phyloP scores from a whole-genome alignment of 345 rosid species.

The Populus euphratica region DNA sequence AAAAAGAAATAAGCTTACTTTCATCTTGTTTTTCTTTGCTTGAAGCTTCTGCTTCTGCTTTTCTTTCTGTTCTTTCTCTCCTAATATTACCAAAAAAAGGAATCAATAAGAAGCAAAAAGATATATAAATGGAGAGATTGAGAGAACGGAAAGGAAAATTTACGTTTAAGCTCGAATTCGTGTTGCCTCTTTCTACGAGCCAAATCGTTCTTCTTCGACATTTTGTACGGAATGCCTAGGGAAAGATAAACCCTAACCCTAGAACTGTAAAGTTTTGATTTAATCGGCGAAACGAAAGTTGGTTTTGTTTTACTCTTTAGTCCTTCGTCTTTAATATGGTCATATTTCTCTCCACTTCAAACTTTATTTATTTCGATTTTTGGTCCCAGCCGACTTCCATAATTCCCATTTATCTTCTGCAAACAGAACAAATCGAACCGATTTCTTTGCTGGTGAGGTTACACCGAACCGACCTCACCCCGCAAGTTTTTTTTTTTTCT shows the following conservation, averaged over 20 bases:
- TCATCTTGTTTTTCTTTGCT: constrained; percentile 88
- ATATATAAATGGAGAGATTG: neutral
- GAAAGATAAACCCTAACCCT: constrained; percentile 18
- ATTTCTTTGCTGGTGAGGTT: too few species aligned
- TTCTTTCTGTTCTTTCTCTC: constrained; percentile 72
- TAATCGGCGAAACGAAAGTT: neutral
- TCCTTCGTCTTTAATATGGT: neutral
- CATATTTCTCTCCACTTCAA: neutral
- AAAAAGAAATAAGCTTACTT: constrained; percentile 37
- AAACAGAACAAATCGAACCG: too few species aligned
- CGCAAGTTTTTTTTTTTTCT: too few species aligned
- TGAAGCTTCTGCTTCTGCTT: constrained; percentile 68
- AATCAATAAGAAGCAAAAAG: neutral
- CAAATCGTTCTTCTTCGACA: constrained; percentile 98
- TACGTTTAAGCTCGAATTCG: constrained; percentile 82
- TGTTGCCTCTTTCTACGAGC: constrained; percentile 74
- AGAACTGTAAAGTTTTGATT: neutral
- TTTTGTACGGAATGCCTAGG: constrained; percentile 7
- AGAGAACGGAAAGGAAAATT: neutral
- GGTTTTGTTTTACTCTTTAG: neutral
- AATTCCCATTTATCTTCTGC: neutral
- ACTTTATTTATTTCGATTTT: too few species aligned
- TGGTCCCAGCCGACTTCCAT: neutral
- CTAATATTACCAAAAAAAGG: constrained; percentile 27
- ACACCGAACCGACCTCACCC: neutral